These are phyloP conservation scores for Eleusine coracana DNA, from an alignment of 176 grass and related monocot genomes.

Conservation along the genomic window DNA sequence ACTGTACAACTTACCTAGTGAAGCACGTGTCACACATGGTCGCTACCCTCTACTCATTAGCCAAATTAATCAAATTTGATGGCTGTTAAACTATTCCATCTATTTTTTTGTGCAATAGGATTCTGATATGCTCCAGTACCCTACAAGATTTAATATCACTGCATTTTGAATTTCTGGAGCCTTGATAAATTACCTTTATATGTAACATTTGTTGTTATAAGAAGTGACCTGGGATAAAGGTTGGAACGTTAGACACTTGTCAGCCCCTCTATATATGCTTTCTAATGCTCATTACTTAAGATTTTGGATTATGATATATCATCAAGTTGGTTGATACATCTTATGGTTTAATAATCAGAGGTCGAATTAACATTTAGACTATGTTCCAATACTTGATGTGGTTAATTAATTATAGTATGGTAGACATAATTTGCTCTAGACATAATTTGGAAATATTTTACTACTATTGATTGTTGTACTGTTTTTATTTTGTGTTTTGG, in stretches of 20 bases:
- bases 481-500: background rate
- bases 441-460: too few relatives aligned
- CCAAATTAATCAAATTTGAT: background rate
- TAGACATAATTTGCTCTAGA: background rate
- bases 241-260: background rate
- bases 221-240: background rate
- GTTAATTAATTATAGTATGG: slow-evolving; percentile 16
- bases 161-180: slow-evolving; percentile 17
- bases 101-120: background rate
- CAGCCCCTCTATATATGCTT: background rate
- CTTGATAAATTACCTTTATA: background rate
- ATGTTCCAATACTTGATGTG: background rate
- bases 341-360: slow-evolving; percentile 26
- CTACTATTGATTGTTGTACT: background rate
- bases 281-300: slow-evolving; percentile 25
- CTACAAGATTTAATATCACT: background rate
- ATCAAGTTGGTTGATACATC: slow-evolving; percentile 6
- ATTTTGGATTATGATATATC: slow-evolving; percentile 18
- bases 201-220: background rate
- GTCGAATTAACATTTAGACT: background rate
- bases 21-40: slow-evolving; percentile 1
- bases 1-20: slow-evolving; percentile 14
- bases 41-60: background rate
- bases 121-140: slow-evolving; percentile 1
- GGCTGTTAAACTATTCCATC: slow-evolving; percentile 10